Evolutionary conservation across 768 basidiomycete species (phyloP), one percentile per base, ranked within the genome.

Genomic region (Guyanaporus albipodus): DNA sequence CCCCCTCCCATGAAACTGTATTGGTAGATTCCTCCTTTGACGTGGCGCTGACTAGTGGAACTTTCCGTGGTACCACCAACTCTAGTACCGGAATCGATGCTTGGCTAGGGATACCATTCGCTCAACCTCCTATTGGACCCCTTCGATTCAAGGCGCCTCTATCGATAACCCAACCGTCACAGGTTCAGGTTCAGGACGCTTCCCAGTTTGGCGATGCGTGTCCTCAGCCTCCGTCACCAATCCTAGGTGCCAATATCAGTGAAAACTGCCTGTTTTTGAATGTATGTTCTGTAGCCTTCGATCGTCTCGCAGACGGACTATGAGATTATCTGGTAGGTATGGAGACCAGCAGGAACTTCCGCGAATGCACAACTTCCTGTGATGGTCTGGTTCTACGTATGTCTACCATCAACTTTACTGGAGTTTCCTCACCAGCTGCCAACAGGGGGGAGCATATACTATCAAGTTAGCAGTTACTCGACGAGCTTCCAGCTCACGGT

Each of bases 81-180:
- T 38, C 64, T 0, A 73, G 74, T 38, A n/a, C n/a, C n/a, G 73
- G 72, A 8, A 73, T 73, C 9, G 76, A 82, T 9, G 69, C 70
- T 57, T 85, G 80, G 74, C 69, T 82, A 11, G 82, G 82, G 3
- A 73, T 86, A 27, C 82, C 76, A 1, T 86, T 70, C 46, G 83
- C 79, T 4, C 63, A 74, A 49, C 70, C 82, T 2, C 83, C 83
- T 0, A 53, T 78, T 0, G 82, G 80, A 2, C 32, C 57, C 7
- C 68, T 83, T 35, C 73, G 82, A 3, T 82, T 85, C 64, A 77
- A 75, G 49, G 73, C 76, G 0, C 80, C 83, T 3, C 66, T 74
- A 0, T 58, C 67, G 4, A 69, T 80, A 45, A 62, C 63, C 15
- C 54, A 52, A 23, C 49, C 60, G 2, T 62, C 66, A 0, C 54